Base-by-base conservation (phyloP, 2,329 filamentous ascomycete species). In the Aaosphaeria arxii region DNA sequence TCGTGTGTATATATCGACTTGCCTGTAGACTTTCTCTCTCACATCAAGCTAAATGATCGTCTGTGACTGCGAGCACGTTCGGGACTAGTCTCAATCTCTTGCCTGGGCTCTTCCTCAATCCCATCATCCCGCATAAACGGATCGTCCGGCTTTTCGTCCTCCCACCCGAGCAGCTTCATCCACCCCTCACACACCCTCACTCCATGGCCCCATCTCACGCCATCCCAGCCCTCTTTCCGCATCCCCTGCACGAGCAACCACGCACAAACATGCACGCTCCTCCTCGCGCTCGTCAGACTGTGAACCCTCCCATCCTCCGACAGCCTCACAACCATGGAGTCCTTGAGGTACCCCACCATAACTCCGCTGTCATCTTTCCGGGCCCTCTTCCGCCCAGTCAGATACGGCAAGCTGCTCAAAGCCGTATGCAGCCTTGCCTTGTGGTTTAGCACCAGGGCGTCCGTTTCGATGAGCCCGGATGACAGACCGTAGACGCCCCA, bases 401-500 rank as follows among this genome's bases (percentile, higher is more conserved):
- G 41, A 1, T 44, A 49, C 4, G 52, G 50, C 9, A 62, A 17
- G 3, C 33, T 30, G 4, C 30, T 9, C 4, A 60, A 49, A 5
- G 58, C 57, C 13, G 43, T 32, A 4, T 53, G 42, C 7, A 61
- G 40, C 2, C 58, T 52, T 6, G 32, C n/a, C 33, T 55, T 59
- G 11, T 56, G 46, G 1, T 35, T 29, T 4, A 33, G 31, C 29
- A 62, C 57, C 2, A 33, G 5, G 6, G 9, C n/a, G 28, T 45
- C 28, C 4, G 35, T 7, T 1, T 42, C 30, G 9, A 56, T 47
- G 35, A 58, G 57, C 7, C 59, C 61, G 6, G 58, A 42, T 5
- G 52, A 45, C 11, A 63, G 38, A 5, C 52, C 58, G 5, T 40
- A 53, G 1, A 61, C 41, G 4, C 53, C 57, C 57, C 60, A 63